Conservation (phyloP, 2,329 filamentous ascomycete species). For the Sclerotinia trifoliorum region DNA sequence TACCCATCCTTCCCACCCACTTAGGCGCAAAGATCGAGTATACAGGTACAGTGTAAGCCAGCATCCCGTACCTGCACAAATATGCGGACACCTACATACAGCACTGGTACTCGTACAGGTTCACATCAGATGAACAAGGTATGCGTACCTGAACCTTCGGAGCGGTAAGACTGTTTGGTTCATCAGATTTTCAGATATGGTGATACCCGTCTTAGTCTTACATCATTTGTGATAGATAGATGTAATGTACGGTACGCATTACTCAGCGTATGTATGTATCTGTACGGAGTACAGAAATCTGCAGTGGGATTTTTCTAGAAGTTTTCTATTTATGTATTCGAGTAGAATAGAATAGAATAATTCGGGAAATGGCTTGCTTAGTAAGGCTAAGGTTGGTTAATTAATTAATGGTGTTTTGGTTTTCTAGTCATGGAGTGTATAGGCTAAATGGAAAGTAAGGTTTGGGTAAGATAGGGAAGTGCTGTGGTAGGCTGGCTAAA, state of each 20-base stretch:
- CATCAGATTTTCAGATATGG: not conserved
- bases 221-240: not conserved
- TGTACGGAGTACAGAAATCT: not conserved
- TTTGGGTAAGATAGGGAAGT: not conserved
- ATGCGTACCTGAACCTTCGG: slow-evolving; percentile 6
- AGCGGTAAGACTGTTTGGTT: not conserved
- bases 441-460: not conserved
- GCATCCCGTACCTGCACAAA: slow-evolving; percentile 9
- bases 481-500: not conserved
- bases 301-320: not conserved
- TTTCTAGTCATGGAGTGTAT: no score
- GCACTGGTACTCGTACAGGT: not conserved
- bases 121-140: not conserved
- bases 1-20: not conserved
- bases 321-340: not conserved
- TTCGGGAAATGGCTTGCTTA: no score
- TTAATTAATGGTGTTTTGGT: no score
- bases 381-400: no score
- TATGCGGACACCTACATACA: not conserved
- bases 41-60: not conserved
- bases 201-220: slow-evolving; percentile 20
- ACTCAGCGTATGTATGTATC: not conserved
- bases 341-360: no score
- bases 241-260: not conserved
- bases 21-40: not conserved